phyloP scores from a whole-genome alignment of 2,329 filamentous ascomycete species.

The Nothomitra cinnamomea region DNA sequence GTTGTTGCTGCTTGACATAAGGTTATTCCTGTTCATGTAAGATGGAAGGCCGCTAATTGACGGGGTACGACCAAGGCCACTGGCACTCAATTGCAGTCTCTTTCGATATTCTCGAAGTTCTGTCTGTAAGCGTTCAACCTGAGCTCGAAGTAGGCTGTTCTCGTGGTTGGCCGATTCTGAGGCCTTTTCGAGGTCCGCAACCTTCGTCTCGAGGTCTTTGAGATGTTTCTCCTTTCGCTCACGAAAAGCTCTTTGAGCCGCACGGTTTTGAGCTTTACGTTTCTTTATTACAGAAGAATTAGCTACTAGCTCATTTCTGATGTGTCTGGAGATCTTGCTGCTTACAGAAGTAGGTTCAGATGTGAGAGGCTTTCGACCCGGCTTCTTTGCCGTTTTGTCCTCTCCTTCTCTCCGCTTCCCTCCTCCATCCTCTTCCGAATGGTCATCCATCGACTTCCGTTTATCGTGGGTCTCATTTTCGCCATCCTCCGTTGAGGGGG shows the following conservation, averaged over 20 bases:
- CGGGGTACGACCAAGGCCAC: slow-evolving; percentile 29
- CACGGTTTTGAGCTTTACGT: slow-evolving; percentile 88
- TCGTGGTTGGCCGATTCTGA: slow-evolving; percentile 73
- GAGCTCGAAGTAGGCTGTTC: slow-evolving; percentile 66
- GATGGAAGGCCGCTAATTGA: slow-evolving; percentile 28
- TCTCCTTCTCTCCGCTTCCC: slow-evolving; percentile 65
- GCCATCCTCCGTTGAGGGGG: slow-evolving; percentile 4
- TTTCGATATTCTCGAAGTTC: slow-evolving; percentile 88
- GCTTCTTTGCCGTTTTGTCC: slow-evolving; percentile 84
- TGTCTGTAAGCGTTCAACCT: slow-evolving; percentile 71
- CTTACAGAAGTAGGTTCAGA: slow-evolving; percentile 91
- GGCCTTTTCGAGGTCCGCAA: slow-evolving; percentile 60
- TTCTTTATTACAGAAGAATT: slow-evolving; percentile 39
- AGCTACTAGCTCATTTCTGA: slow-evolving; percentile 14
- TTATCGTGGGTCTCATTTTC: slow-evolving; percentile 45
- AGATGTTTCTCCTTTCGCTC: slow-evolving; percentile 89
- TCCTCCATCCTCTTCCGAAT: slow-evolving; percentile 47
- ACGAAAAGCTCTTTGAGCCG: slow-evolving; percentile 81
- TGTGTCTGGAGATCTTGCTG: background rate
- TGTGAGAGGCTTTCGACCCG: slow-evolving; percentile 85
- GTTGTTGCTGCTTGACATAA: slow-evolving; percentile 53
- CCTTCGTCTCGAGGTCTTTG: slow-evolving; percentile 67
- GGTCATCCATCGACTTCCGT: slow-evolving; percentile 50
- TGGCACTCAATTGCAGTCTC: slow-evolving; percentile 48
- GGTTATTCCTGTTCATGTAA: slow-evolving; percentile 24